Base-by-base conservation (phyloP, 345 rosid genomes). In the Camelina neglecta region DNA sequence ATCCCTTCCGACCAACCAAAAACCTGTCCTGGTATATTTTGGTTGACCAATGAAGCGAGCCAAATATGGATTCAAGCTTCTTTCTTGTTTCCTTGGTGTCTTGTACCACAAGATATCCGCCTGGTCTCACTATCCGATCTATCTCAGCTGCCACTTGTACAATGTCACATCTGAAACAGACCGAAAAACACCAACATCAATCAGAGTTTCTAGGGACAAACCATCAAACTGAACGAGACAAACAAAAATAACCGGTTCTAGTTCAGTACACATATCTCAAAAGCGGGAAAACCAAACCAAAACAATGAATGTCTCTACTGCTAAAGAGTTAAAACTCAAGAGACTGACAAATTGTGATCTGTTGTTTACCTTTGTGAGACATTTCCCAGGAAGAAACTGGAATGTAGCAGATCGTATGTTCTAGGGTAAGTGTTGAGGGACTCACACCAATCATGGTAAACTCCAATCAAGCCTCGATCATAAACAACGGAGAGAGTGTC, bases 391-490 rank as follows among this genome's bases (percentile, higher is more conserved):
- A 87, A 85, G 57, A 84, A 94, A 76, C 93, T 88, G 51, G 98
- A 85, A 72, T 92, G 96, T 59, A 94, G 62, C 4, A 94, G 82
- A 82, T 92, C 97, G 23, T 89, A 92, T n/a, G 97, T 86, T 72
- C 97, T 86, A 62, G 97, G 97, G 72, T 94, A 92, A 49, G 96
- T 85, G 74, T 79, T 90, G 45, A 90, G 77, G 2, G 97, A 89
- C 83, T 94, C 97, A 1, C 97, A 92, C 98, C 98, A 94, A 65
- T 92, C 92, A 6, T 94, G 96, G 67, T 90, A 92, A 62, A 86
- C 70, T 51, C 98, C 98, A 50, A 94, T 88, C 85, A 92, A 75
- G 26, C 97, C 98, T 75, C 98, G 79, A 65, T 89, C 89, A 47
- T 78, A 94, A 36, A 94, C 84, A 20, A 85, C 18, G 1, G 91